Evolutionary conservation across 2,329 filamentous ascomycete species (phyloP).

Genomic region (Coniochaeta sp.): DNA sequence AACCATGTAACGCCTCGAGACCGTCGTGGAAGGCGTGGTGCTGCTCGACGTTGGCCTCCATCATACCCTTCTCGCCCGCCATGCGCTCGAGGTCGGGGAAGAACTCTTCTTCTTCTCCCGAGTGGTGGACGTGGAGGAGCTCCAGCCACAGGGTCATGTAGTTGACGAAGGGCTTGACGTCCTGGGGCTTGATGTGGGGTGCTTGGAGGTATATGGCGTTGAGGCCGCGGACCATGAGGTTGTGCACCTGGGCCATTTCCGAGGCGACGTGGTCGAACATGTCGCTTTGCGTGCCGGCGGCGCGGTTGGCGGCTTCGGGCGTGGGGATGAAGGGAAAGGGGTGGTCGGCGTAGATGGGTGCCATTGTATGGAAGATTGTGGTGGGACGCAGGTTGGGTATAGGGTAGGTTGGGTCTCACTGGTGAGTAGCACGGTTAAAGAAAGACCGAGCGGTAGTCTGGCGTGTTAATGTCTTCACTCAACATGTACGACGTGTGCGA

Average conservation of each 20-base stretch:
- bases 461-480: too few species aligned
- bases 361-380: conserved; percentile 13
- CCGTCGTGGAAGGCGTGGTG: conserved; percentile 29
- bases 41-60: conserved; percentile 34
- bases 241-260: conserved; percentile 26
- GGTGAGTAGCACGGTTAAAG: too few species aligned
- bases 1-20: conserved; percentile 19
- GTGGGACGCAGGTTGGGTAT: too few species aligned
- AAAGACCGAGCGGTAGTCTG: too few species aligned
- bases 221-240: conserved; percentile 26
- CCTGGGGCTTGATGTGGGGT: conserved; percentile 23
- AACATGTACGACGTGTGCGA: neutral
- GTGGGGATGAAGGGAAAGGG: conserved; percentile 15
- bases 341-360: conserved; percentile 19
- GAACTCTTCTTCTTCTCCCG: conserved; percentile 26
- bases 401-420: too few species aligned
- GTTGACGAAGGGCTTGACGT: conserved; percentile 24
- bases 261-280: conserved; percentile 18
- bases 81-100: conserved; percentile 31
- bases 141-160: conserved; percentile 25
- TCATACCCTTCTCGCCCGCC: conserved; percentile 25
- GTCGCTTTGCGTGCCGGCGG: conserved; percentile 11
- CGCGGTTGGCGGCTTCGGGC: conserved; percentile 4
- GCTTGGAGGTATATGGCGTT: conserved; percentile 31
- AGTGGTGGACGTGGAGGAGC: conserved; percentile 29